Evolutionary conservation across 495 filamentous ascomycete species (phyloP), one percentile per base, ranked within the genome.

Genomic region (Penicillium crystallinum): DNA sequence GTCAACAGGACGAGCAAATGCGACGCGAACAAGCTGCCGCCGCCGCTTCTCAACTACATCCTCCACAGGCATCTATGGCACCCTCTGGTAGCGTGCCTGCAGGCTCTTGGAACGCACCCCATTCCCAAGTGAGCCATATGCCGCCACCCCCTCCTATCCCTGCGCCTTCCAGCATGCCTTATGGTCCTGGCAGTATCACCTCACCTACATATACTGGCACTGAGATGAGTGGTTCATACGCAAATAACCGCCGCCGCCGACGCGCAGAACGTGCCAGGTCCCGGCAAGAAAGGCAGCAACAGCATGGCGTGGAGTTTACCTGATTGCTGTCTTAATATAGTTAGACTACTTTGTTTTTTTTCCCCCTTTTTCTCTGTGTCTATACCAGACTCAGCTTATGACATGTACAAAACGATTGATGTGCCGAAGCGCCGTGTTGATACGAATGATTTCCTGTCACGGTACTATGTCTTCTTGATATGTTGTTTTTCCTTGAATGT

Each of bases 141-240:
- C 68, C 58, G 19, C 75, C 70, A 18, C 73, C 60, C 9, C 67
- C 61, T 48, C 63, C 63, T 14, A 46, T 64, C 34, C 69, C 66
- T 27, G 63, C 68, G 6, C 67, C 73, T 11, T 72, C 71, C 15
- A 70, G 56, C 23, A 55, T 68, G 39, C 72, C 71, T 6, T 75
- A 72, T 46, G 68, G 71, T 3, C 38, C 68, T 10, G 71, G 74
- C 19, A 78, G 77, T 52, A 63, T 80, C 42, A 73, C 69, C 18
- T 73, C 76, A 5, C 67, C 77, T 14, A 74, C 76, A 54, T 76
- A 65, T 56, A 77, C 75, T 10, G 74, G 72, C 4, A 79, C 77
- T 0, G 77, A 81, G 49, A 72, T 70, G 23, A 81, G 75, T 53
- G 79, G 71, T 19, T 76, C 77, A 50, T 81, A 76, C 59, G 78